Conservation (phyloP, 805 yeast species). For the Candida ipomoeae region DNA sequence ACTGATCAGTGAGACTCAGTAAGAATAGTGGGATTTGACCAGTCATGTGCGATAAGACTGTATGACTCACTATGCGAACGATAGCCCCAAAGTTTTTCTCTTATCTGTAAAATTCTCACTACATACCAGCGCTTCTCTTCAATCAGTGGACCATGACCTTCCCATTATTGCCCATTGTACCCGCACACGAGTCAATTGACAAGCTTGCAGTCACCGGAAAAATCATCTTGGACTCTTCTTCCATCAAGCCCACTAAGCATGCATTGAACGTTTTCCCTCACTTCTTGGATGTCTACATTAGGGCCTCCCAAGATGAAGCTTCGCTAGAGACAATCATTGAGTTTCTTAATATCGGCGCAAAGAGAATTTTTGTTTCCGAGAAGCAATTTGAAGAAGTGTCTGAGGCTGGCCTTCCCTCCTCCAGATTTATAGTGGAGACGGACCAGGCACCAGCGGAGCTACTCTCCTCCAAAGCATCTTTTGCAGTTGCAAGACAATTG, state of each 20-base stretch:
- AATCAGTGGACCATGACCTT: slow-evolving; percentile 27
- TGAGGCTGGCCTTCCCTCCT: slow-evolving; percentile 15
- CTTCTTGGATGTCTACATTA: slow-evolving; percentile 28
- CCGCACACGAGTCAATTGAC: slow-evolving; percentile 19
- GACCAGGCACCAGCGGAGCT: slow-evolving; percentile 8
- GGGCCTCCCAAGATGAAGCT: slow-evolving; percentile 22
- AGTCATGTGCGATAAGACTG: slow-evolving; percentile 3
- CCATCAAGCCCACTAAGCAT: slow-evolving; percentile 29
- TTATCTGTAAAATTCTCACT: background rate
- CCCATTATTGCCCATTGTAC: slow-evolving; percentile 36
- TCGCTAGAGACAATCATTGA: slow-evolving; percentile 38
- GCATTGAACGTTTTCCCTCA: slow-evolving; percentile 29
- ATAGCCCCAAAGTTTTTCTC: background rate
- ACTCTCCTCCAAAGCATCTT: slow-evolving; percentile 18
- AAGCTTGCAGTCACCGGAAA: slow-evolving; percentile 33
- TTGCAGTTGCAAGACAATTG: slow-evolving; percentile 20
- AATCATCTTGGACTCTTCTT: slow-evolving; percentile 26
- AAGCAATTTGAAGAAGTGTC: slow-evolving; percentile 9
- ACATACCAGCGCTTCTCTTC: background rate
- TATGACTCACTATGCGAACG: slow-evolving; percentile 4
- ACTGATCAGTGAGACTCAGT: background rate
- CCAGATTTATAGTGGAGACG: slow-evolving; percentile 15
- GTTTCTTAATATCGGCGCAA: slow-evolving; percentile 60
- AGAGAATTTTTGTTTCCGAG: slow-evolving; percentile 38
- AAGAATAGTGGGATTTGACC: background rate